Conservation (phyloP, 257 asterid genomes). For the Fraxinus cuspidata region DNA sequence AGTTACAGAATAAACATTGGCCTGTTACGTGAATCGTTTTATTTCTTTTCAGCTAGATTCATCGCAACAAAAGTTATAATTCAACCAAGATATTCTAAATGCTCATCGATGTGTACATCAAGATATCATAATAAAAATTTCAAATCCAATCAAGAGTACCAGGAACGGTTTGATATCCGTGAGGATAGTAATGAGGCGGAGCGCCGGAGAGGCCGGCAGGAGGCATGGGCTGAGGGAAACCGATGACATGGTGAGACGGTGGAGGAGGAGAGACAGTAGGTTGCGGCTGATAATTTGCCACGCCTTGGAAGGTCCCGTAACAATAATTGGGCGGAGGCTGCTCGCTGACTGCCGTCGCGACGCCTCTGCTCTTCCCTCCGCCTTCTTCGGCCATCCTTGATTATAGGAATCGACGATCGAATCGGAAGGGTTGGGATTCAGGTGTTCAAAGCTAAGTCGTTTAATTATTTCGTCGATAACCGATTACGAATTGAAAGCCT, state of each 20-base stretch:
- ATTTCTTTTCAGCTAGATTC: background rate
- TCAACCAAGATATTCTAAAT: background rate
- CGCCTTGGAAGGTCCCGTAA: constrained; percentile 94
- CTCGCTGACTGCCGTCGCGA: constrained; percentile 34
- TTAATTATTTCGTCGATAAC: constrained; percentile 14
- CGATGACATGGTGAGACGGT: constrained; percentile 57
- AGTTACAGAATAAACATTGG: background rate
- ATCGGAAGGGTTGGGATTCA: constrained; percentile 18
- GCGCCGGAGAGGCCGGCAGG: constrained; percentile 48
- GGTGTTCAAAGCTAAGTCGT: constrained; percentile 19
- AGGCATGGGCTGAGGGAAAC: constrained; percentile 81
- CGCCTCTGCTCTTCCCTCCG: constrained; percentile 49
- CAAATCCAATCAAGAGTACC: constrained; percentile 38
- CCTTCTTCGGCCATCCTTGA: constrained; percentile 44
- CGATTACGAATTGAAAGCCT: constrained; percentile 11
- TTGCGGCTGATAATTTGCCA: constrained; percentile 65
- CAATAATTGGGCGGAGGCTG: constrained; percentile 50
- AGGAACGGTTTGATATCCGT: constrained; percentile 66
- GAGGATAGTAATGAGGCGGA: constrained; percentile 57
- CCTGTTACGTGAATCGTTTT: background rate
- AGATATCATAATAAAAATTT: background rate
- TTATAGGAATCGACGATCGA: constrained; percentile 20
- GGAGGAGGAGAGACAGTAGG: constrained; percentile 39
- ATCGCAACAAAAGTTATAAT: background rate
- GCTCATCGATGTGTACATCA: background rate